These are phyloP conservation scores for Pseudocercospora cruenta DNA, from an alignment of 2,329 filamentous ascomycete genomes.

Conservation along the genomic window DNA sequence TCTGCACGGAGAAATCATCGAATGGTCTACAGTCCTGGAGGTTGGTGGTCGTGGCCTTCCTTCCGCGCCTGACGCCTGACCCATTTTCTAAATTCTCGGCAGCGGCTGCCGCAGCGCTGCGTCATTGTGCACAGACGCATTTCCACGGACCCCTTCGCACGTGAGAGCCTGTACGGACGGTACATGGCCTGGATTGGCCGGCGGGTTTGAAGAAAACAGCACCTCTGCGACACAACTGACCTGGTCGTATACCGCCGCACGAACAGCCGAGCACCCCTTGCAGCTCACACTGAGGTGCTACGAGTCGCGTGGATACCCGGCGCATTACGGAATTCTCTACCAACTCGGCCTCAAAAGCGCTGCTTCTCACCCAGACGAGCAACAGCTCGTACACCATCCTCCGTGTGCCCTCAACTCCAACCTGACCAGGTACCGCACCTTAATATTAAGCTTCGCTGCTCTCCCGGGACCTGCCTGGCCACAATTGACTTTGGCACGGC, in stretches of 20 bases:
- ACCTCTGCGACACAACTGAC: not conserved
- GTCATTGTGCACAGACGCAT: not conserved
- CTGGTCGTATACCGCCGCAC: conserved; percentile 12
- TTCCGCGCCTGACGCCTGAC: not conserved
- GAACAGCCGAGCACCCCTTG: not conserved
- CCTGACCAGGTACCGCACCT: conserved; percentile 5
- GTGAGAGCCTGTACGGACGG: not conserved
- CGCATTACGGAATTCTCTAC: not conserved
- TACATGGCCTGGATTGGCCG: conserved; percentile 9
- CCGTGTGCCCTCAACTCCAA: not conserved
- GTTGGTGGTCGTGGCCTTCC: not conserved
- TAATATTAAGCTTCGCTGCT: conserved; percentile 7
- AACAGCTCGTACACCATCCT: not conserved
- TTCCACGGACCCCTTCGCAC: not conserved
- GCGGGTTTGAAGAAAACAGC: conserved; percentile 3
- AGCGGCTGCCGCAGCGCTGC: not conserved
- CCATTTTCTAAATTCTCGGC: not conserved
- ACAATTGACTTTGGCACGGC: conserved; percentile 6
- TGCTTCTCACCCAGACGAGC: not conserved
- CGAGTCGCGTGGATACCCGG: conserved; percentile 3
- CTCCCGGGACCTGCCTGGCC: conserved; percentile 4
- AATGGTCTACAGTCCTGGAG: not conserved
- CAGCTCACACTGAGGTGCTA: not conserved
- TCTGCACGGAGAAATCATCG: not conserved
- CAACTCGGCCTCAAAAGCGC: not conserved